phyloP scores from a whole-genome alignment of 306 rosid genomes.

The Gillenia trifoliata region DNA sequence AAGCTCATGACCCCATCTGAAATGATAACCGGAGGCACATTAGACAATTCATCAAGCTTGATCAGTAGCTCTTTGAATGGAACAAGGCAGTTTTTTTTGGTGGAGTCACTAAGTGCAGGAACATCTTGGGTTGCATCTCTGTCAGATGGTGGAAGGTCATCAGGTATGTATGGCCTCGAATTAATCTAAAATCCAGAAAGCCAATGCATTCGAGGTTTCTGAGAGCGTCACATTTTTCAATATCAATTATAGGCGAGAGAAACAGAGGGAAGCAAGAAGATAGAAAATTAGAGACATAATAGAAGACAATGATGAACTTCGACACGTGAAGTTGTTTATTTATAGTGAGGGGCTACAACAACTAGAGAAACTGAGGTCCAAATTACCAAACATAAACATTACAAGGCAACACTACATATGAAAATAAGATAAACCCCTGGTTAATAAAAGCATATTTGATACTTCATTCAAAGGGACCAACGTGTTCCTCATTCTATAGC shows the following conservation, averaged over 20 bases:
- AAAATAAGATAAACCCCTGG: neutral
- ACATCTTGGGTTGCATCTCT: constrained; percentile 20
- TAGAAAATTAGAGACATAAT: too few relatives aligned
- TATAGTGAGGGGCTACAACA: neutral
- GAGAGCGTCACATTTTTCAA: too few relatives aligned
- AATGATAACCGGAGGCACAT: constrained; percentile 14
- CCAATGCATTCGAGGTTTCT: neutral
- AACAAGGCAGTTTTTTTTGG: constrained; percentile 8
- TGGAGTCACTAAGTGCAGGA: constrained; percentile 9
- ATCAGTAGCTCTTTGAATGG: constrained; percentile 23
- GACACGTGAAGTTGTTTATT: neutral
- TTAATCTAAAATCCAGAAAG: constrained; percentile 12
- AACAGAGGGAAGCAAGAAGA: too few relatives aligned
- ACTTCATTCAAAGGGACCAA: neutral
- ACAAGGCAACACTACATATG: neutral
- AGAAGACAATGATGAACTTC: too few relatives aligned
- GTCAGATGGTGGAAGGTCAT: constrained; percentile 13
- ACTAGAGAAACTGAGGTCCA: neutral
- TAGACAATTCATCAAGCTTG: neutral
- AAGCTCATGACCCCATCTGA: constrained; percentile 20
- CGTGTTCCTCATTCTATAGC: neutral
- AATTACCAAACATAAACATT: neutral
- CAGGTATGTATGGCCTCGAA: constrained; percentile 27
- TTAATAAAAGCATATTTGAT: neutral
- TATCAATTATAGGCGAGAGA: too few relatives aligned